Evolutionary conservation across 1,139 yeast genomes (phyloP).

Genomic region (Yamadazyma trypodendri): DNA sequence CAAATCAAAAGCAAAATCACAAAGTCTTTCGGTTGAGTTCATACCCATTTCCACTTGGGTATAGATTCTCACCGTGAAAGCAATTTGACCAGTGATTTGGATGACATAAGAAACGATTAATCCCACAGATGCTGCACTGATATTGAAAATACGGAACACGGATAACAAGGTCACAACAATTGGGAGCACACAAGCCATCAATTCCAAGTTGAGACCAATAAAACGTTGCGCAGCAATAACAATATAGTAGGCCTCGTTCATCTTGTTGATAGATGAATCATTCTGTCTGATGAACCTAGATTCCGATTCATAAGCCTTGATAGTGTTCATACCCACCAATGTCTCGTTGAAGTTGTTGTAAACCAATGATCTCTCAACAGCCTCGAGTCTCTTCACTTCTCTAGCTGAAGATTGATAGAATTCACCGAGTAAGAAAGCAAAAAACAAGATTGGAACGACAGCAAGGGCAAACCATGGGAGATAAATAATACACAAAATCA

Average conservation of each 20-base stretch:
- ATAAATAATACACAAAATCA: constrained; percentile 67
- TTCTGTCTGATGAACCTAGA: constrained; percentile 51
- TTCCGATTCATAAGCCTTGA: constrained; percentile 59
- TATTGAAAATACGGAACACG: constrained; percentile 62
- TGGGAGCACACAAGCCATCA: constrained; percentile 50
- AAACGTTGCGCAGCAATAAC: constrained; percentile 76
- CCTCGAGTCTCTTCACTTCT: constrained; percentile 81
- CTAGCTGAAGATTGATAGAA: constrained; percentile 70
- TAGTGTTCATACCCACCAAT: constrained; percentile 68
- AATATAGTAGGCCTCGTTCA: constrained; percentile 74
- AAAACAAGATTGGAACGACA: constrained; percentile 12
- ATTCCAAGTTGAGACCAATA: constrained; percentile 69
- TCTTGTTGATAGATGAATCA: constrained; percentile 52
- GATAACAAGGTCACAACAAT: constrained; percentile 60
- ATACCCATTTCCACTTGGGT: constrained; percentile 82
- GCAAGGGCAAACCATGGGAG: constrained; percentile 55
- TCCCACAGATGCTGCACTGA: constrained; percentile 71
- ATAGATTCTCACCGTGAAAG: constrained; percentile 51
- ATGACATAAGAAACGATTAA: constrained; percentile 64
- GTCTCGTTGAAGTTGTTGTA: constrained; percentile 78
- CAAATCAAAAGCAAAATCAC: constrained; percentile 58
- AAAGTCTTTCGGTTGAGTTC: constrained; percentile 81
- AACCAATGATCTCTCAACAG: constrained; percentile 71
- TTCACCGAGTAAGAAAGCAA: constrained; percentile 29
- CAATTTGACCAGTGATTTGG: constrained; percentile 51